Base-by-base conservation (phyloP, 257 asterid genomes). In the Cinchona pubescens region DNA sequence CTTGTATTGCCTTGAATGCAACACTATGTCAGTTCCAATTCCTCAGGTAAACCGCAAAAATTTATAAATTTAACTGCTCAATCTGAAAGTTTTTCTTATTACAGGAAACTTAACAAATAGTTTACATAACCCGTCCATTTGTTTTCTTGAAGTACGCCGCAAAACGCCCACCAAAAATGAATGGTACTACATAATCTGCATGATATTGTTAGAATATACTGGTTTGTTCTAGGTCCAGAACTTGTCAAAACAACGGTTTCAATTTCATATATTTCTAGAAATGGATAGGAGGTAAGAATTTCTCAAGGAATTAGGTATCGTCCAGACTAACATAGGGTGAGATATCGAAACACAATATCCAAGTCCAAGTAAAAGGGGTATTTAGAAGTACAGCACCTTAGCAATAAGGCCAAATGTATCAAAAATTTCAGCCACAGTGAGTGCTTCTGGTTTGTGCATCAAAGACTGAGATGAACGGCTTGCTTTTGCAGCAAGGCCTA, bases 401-500 rank as follows among this genome's bases (percentile, higher is more conserved):
- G 99, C 99, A 78, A 95, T 90, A 69, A 85, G 75, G 82, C 86
- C 85, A 81, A 95, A 92, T 48, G 96, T 86, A 51, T 91, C 85
- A 76, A 95, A 91, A 78, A 95, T 98, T 88, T 92, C 92, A 62
- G 85, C 72, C 78, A 90, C 96, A 48, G 97, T 91, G 70, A 95
- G 72, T 16, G 94, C 76, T 84, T 87, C 94, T 62, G 98, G 99
- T 87, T 92, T 91, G 53, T 84, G 84, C 96, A 92, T 87, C 84
- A 95, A 74, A 80, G 96, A 84, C 87, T 92, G 96, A 61, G 98
- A 95, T 53, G 99, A 91, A 18, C 99, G 97, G 76, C 90, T 83
- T 66, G 89, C 96, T 86, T 91, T 90, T 53, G 99, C 98, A 59
- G 92, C 97, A 78, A 88, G 97, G 63, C 99, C 98, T 76, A 95